phyloP scores from a whole-genome alignment of 345 rosid species.

The Kernera saxatilis region DNA sequence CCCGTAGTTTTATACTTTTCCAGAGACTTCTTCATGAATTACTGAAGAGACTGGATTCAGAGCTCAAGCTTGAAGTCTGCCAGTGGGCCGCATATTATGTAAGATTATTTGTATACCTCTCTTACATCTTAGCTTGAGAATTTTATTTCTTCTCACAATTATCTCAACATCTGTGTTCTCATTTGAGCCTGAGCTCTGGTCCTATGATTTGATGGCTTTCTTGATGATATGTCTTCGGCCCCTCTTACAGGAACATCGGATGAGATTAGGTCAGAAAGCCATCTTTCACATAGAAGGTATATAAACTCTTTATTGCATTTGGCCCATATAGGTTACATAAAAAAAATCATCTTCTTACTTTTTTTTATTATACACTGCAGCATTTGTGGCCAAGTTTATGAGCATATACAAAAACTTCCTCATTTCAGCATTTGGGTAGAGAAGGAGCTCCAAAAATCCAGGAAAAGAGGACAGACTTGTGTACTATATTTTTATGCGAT shows the following conservation, averaged over 20 bases:
- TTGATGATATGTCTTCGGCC: background rate
- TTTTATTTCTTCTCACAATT: background rate
- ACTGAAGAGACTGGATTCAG: slow-evolving; percentile 82
- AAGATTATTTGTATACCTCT: slow-evolving; percentile 24
- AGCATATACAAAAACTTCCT: slow-evolving; percentile 86
- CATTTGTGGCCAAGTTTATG: slow-evolving; percentile 94
- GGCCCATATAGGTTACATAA: background rate
- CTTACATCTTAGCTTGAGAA: background rate
- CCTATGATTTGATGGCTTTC: slow-evolving; percentile 10
- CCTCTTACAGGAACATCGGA: slow-evolving; percentile 70
- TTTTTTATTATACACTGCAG: slow-evolving; percentile 41
- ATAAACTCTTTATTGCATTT: background rate
- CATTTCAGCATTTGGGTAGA: slow-evolving; percentile 69
- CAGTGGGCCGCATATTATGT: slow-evolving; percentile 99
- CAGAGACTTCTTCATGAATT: slow-evolving; percentile 81
- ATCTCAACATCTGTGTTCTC: background rate
- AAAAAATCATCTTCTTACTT: background rate
- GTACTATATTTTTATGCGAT: background rate
- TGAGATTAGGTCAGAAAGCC: slow-evolving; percentile 83
- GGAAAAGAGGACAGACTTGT: background rate
- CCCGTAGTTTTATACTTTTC: slow-evolving; percentile 6
- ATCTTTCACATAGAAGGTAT: slow-evolving; percentile 94
- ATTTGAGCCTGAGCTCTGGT: background rate
- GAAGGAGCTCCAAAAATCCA: background rate
- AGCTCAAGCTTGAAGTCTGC: slow-evolving; percentile 86